Conservation (phyloP, 805 yeast species). For the Wickerhamiella nectarea region DNA sequence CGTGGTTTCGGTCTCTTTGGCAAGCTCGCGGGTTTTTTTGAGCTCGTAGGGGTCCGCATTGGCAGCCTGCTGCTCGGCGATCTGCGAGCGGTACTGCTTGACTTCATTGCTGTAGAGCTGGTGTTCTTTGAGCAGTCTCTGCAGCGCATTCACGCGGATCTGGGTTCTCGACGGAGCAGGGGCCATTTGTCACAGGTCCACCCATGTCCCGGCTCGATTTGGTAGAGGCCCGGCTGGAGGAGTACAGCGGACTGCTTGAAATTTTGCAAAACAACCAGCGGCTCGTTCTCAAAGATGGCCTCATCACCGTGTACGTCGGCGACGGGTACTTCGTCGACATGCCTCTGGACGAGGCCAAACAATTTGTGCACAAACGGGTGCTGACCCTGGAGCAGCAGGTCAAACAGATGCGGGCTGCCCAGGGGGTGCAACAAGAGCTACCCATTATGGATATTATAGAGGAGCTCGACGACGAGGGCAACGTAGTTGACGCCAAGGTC, state of each 20-base stretch:
- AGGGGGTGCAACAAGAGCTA: conserved; percentile 31
- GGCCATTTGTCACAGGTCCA: conserved; percentile 28
- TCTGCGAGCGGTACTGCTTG: conserved; percentile 36
- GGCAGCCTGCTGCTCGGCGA: conserved; percentile 33
- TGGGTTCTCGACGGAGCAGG: conserved; percentile 51
- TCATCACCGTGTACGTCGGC: conserved; percentile 20
- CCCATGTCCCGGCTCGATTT: not conserved
- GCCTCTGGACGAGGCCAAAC: conserved; percentile 13
- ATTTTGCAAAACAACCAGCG: not conserved
- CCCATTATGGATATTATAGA: conserved; percentile 77
- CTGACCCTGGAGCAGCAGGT: conserved; percentile 11
- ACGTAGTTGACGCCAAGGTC: conserved; percentile 38
- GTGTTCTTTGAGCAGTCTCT: conserved; percentile 57
- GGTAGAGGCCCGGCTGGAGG: conserved; percentile 7
- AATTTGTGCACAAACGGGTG: conserved; percentile 16
- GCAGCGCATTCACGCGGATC: conserved; percentile 57
- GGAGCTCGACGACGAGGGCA: conserved; percentile 72
- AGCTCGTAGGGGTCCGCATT: conserved; percentile 51
- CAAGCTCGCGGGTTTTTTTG: conserved; percentile 34
- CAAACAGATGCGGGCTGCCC: conserved; percentile 10
- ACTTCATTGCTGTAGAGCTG: conserved; percentile 45
- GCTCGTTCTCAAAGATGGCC: not conserved
- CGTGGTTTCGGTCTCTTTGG: conserved; percentile 41
- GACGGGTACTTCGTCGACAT: conserved; percentile 23
- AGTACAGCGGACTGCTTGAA: conserved; percentile 9